A percentile compares a stretch with the other conserved stretches of the same genome.
phyloP scores from a whole-genome alignment of 805 yeast species.

The Hanseniaspora mollemarum region DNA sequence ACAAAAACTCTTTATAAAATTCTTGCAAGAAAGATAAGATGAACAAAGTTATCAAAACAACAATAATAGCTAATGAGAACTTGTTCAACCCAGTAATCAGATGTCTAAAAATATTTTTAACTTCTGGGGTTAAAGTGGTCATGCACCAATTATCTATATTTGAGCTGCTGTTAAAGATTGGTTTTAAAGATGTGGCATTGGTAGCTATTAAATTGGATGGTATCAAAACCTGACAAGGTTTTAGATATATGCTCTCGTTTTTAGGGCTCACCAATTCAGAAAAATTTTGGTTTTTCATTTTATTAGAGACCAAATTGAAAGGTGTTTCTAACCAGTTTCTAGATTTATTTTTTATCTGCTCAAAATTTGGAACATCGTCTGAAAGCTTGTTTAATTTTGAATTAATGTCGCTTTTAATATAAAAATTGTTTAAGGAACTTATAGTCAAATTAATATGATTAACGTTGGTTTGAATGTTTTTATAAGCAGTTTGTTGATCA shows the following conservation, averaged over 20 bases:
- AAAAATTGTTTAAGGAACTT: slow-evolving; percentile 41
- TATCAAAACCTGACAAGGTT: not conserved
- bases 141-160: slow-evolving; percentile 32
- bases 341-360: slow-evolving; percentile 49
- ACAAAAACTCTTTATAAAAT: slow-evolving; percentile 35
- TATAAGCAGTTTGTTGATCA: slow-evolving; percentile 28
- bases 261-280: slow-evolving; percentile 24
- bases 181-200: too few species aligned
- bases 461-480: slow-evolving; percentile 30
- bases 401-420: slow-evolving; percentile 57
- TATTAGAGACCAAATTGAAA: slow-evolving; percentile 38
- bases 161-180: too few species aligned
- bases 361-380: slow-evolving; percentile 52
- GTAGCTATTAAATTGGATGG: too few species aligned
- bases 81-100: slow-evolving; percentile 29
- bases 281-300: slow-evolving; percentile 26
- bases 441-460: slow-evolving; percentile 49
- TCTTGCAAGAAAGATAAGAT: slow-evolving; percentile 35
- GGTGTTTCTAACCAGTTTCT: slow-evolving; percentile 46
- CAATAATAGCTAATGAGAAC: slow-evolving; percentile 33
- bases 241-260: not conserved
- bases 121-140: slow-evolving; percentile 28
- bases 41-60: slow-evolving; percentile 34
- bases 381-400: slow-evolving; percentile 42
- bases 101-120: slow-evolving; percentile 32